A percentile compares a stretch with the other conserved stretches of the same genome.
phyloP scores from a whole-genome alignment of 768 basidiomycete genomes.

The Tylopilus plumbeoviolaceoides region DNA sequence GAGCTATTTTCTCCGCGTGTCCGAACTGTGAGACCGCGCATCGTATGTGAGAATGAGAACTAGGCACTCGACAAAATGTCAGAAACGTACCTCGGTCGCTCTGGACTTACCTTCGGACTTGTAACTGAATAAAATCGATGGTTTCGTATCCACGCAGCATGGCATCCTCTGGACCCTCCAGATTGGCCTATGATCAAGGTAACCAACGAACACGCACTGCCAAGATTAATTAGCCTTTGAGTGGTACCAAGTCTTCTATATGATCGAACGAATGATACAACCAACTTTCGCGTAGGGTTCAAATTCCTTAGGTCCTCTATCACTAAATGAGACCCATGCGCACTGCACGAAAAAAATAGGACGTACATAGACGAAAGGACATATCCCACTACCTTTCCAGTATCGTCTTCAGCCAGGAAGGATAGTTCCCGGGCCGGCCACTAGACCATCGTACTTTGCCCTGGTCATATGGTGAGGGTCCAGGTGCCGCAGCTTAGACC shows the following conservation, averaged over 20 bases:
- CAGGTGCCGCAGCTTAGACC: too few relatives aligned
- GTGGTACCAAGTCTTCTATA: slow-evolving; percentile 31
- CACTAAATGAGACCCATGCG: slow-evolving; percentile 3
- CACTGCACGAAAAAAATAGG: background rate
- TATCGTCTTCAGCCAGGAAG: slow-evolving; percentile 48
- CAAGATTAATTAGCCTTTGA: slow-evolving; percentile 23
- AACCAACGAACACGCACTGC: slow-evolving; percentile 17
- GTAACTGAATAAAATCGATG: slow-evolving; percentile 23
- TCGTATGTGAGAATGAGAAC: background rate
- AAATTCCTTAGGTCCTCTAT: slow-evolving; percentile 23
- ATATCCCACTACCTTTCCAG: slow-evolving; percentile 52
- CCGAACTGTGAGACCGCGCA: background rate
- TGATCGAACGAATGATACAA: slow-evolving; percentile 24
- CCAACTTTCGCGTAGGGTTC: slow-evolving; percentile 15
- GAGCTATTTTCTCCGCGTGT: slow-evolving; percentile 11
- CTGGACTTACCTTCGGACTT: slow-evolving; percentile 25
- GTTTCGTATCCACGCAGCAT: slow-evolving; percentile 17
- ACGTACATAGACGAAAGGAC: slow-evolving; percentile 54
- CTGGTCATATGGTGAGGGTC: too few relatives aligned
- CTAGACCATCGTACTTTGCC: too few relatives aligned
- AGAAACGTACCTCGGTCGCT: background rate
- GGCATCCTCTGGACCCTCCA: slow-evolving; percentile 18
- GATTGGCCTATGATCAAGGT: background rate
- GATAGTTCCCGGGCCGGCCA: slow-evolving; percentile 31
- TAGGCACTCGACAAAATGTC: background rate